These are phyloP conservation scores for Allodekkera sacchari DNA, from an alignment of 805 yeast genomes.

Conservation along the genomic window DNA sequence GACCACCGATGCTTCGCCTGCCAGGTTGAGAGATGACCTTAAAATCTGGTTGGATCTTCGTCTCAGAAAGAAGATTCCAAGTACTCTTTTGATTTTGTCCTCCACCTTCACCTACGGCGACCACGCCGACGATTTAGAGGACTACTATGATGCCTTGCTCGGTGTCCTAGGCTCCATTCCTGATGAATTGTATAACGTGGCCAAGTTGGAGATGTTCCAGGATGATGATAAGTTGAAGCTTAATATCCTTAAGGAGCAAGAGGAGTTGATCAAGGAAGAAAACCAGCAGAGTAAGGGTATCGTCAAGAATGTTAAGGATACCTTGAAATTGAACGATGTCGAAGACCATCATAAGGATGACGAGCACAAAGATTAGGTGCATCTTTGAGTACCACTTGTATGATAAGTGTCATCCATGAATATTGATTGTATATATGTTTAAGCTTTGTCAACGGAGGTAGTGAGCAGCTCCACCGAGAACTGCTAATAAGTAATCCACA, in stretches of 20 bases:
- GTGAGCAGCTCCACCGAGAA: too few species aligned
- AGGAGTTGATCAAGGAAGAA: conserved; percentile 80
- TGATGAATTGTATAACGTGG: conserved; percentile 90
- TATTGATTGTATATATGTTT: too few species aligned
- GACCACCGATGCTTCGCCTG: conserved; percentile 72
- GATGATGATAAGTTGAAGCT: conserved; percentile 57
- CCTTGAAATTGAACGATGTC: conserved; percentile 48
- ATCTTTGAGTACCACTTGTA: too few species aligned
- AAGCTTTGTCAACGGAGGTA: too few species aligned
- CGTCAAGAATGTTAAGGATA: conserved; percentile 54
- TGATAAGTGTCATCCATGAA: too few species aligned
- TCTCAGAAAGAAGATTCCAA: conserved; percentile 79
- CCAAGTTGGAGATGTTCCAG: conserved; percentile 76
- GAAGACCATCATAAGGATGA: neutral
- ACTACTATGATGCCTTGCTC: conserved; percentile 69
- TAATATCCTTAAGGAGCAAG: conserved; percentile 71
- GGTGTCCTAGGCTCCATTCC: conserved; percentile 88
- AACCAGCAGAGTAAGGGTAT: conserved; percentile 67
- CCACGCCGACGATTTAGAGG: conserved; percentile 43
- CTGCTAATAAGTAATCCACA: too few species aligned
- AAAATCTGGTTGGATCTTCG: conserved; percentile 83
- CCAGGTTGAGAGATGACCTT: conserved; percentile 68
- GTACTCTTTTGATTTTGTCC: conserved; percentile 74
- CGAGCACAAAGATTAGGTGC: neutral
- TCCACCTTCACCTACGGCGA: conserved; percentile 84